These are phyloP conservation scores for Chlamydomonas sp. DNA, from an alignment of 139 green algal species.

Conservation along the genomic window DNA sequence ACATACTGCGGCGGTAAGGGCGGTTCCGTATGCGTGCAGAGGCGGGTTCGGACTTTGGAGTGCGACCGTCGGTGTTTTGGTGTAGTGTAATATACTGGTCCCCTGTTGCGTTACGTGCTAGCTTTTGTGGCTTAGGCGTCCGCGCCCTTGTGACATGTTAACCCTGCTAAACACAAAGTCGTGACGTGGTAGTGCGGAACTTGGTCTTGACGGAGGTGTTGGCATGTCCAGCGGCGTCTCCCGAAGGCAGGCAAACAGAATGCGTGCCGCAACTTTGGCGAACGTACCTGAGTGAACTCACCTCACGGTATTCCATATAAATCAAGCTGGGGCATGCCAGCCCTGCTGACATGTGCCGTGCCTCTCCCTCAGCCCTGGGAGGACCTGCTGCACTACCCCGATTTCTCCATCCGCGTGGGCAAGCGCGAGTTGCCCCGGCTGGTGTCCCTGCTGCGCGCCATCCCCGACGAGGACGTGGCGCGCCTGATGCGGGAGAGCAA, in stretches of 20 bases:
- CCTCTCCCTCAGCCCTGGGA: slow-evolving; percentile 33
- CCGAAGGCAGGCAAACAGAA: no score
- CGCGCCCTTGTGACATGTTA: no score
- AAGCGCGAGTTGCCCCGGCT: slow-evolving; percentile 29
- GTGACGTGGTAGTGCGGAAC: no score
- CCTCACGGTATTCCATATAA: no score
- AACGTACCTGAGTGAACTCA: no score
- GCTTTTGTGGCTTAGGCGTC: neutral
- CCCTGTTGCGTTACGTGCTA: neutral
- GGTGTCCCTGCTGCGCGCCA: slow-evolving; percentile 18
- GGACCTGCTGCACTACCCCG: slow-evolving; percentile 47
- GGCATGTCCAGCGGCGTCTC: no score
- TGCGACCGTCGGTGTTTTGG: neutral
- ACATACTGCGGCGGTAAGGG: no score
- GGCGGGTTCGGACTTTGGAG: neutral
- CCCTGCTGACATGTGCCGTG: neutral
- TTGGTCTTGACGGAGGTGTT: no score
- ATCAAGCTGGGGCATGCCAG: no score
- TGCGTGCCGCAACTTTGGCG: no score
- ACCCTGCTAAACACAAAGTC: no score
- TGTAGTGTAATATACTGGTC: neutral
- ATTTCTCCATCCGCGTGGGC: slow-evolving; percentile 46
- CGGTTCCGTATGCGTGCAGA: neutral
- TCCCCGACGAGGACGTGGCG: slow-evolving; percentile 29
- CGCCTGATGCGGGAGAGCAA: neutral